Evolutionary conservation across 306 rosid genomes (phyloP), one percentile per base, ranked within the genome.

Genomic region (Senna siamea): DNA sequence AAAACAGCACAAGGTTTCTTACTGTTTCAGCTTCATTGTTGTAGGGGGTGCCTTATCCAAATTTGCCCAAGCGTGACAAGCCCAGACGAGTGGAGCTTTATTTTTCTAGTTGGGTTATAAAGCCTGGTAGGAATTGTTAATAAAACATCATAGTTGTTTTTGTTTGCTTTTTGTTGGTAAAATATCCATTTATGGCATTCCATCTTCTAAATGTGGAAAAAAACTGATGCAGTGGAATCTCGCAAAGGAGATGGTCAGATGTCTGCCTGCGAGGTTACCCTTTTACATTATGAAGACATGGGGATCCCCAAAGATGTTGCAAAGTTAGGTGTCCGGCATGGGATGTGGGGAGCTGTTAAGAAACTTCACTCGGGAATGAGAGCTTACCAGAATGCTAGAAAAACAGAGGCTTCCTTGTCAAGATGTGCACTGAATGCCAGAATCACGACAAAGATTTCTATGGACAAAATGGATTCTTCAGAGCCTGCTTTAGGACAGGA

Each of bases 241-340:
- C 88, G 93, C 65, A 92, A 88, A 79, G 95, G 93, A 32, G 98
- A 95, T 73, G 99, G 98, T 23, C 93, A 88, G 81, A 34, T 89
- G 77, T 78, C 96, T 51, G 97, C 98, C 7, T 92, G 97, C 6
- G 99, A 95, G 96, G 96, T 95, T 55, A 92, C 82, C 80, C 97
- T 95, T 10, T 67, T 92, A 53, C 99, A 95, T 74, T 76, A 92
- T 5, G 99, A 95, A 82, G 99, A 95, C 85, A 95, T 95, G 99
- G 99, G 99, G 55, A 95, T 95, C 69, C 99, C 99, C 47, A 95
- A 95, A 80, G 99, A 95, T 55, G 99, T 92, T 71, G 99, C 98
- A 0, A 95, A 95, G 89, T 74, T 90, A 80, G 99, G 96, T 4
- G 93, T 95, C 79, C 99, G 99, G 51, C 99, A 95, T 56, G 99